phyloP scores from a whole-genome alignment of 2,329 filamentous ascomycete genomes.

The Talaromyces verruculosus region DNA sequence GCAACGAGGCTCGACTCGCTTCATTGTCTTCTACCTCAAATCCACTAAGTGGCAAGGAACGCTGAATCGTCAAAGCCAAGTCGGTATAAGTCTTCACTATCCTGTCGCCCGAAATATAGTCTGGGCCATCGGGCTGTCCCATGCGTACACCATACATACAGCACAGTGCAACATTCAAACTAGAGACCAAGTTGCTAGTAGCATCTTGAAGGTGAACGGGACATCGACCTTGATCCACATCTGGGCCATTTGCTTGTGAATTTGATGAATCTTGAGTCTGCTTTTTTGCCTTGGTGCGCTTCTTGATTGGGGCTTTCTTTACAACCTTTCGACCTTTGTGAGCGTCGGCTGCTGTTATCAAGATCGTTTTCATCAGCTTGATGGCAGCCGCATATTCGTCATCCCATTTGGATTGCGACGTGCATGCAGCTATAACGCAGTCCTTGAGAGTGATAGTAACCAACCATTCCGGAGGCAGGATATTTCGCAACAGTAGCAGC shows the following conservation, averaged over 20 bases:
- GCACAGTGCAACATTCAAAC: slow-evolving; percentile 38
- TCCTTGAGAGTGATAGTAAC: slow-evolving; percentile 40
- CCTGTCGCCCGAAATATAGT: slow-evolving; percentile 26
- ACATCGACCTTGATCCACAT: slow-evolving; percentile 24
- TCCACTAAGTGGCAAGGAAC: slow-evolving; percentile 25
- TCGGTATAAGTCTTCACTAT: slow-evolving; percentile 30
- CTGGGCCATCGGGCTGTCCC: slow-evolving; percentile 23
- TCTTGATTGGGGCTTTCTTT: background rate
- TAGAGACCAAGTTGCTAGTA: slow-evolving; percentile 38
- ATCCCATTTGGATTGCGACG: slow-evolving; percentile 39
- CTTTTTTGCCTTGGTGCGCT: background rate
- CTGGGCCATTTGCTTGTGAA: background rate
- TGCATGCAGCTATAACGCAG: slow-evolving; percentile 38
- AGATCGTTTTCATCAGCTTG: slow-evolving; percentile 34
- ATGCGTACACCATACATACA: slow-evolving; percentile 40
- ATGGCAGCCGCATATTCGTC: slow-evolving; percentile 34
- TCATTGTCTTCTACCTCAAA: slow-evolving; percentile 9
- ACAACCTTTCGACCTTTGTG: slow-evolving; percentile 15
- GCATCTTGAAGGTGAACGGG: slow-evolving; percentile 39
- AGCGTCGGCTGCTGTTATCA: slow-evolving; percentile 30
- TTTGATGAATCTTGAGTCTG: background rate
- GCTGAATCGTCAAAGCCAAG: slow-evolving; percentile 29
- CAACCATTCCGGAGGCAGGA: slow-evolving; percentile 43
- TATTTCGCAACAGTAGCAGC: slow-evolving; percentile 35
- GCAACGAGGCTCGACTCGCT: slow-evolving; percentile 27